Conservation (phyloP, 2,329 filamentous ascomycete genomes). For the Hypoxylon sp. region DNA sequence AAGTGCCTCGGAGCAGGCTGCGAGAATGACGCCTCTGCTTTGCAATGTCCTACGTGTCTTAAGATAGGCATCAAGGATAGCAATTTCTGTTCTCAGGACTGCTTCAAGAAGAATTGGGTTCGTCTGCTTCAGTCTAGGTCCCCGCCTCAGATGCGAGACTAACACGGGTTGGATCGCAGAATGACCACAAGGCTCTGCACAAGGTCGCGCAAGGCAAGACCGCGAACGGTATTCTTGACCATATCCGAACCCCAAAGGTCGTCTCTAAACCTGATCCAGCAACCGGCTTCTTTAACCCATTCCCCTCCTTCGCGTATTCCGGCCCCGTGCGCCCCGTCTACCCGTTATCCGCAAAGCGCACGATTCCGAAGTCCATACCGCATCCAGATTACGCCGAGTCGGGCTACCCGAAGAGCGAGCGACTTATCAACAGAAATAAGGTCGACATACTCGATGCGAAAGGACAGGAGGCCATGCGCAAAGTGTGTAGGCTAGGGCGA, state of each 20-base stretch:
- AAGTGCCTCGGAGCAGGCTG: slow-evolving; percentile 88
- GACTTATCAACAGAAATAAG: slow-evolving; percentile 78
- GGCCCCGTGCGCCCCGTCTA: slow-evolving; percentile 88
- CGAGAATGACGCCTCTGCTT: slow-evolving; percentile 82
- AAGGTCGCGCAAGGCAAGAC: slow-evolving; percentile 69
- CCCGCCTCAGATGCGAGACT: slow-evolving; percentile 18
- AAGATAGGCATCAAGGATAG: slow-evolving; percentile 89
- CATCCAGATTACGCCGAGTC: slow-evolving; percentile 89
- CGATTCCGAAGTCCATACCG: slow-evolving; percentile 81
- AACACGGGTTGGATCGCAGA: slow-evolving; percentile 59
- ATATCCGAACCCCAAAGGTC: slow-evolving; percentile 80
- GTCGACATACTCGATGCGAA: slow-evolving; percentile 84
- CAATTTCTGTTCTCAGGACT: slow-evolving; percentile 98
- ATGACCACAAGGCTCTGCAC: slow-evolving; percentile 84
- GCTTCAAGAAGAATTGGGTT: slow-evolving; percentile 99
- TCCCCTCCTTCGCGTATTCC: slow-evolving; percentile 86
- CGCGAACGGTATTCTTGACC: slow-evolving; percentile 77
- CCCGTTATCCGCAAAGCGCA: slow-evolving; percentile 78
- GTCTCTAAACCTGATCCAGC: slow-evolving; percentile 93
- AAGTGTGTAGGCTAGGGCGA: slow-evolving; percentile 85
- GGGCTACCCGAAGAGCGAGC: slow-evolving; percentile 76
- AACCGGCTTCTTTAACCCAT: slow-evolving; percentile 91
- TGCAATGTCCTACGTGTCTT: slow-evolving; percentile 96
- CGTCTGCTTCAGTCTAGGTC: slow-evolving; percentile 48
- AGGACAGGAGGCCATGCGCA: slow-evolving; percentile 89